phyloP scores from a whole-genome alignment of 2,329 filamentous ascomycete genomes.

The Hymenoscyphus fructigenus region DNA sequence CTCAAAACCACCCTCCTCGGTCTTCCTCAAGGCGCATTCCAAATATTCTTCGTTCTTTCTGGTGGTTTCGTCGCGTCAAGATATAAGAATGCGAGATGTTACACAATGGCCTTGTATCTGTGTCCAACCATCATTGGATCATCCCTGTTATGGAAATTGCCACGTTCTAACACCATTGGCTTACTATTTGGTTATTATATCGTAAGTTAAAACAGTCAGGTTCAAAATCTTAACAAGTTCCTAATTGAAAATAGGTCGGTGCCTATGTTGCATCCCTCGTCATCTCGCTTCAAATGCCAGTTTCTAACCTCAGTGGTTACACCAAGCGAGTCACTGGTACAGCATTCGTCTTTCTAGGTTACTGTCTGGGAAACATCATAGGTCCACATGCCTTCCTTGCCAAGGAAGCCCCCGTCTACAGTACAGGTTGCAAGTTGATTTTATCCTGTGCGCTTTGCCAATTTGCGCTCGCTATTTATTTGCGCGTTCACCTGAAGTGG shows the following conservation, averaged over 20 bases:
- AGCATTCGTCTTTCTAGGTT: constrained; percentile 39
- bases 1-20: constrained; percentile 51
- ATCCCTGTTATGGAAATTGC: constrained; percentile 33
- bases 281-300: constrained; percentile 52
- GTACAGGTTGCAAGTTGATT: constrained; percentile 52
- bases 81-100: constrained; percentile 50
- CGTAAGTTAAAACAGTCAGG: background rate
- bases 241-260: constrained; percentile 30
- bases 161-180: constrained; percentile 32
- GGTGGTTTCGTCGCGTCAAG: constrained; percentile 52
- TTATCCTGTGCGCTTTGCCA: constrained; percentile 47
- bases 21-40: constrained; percentile 54
- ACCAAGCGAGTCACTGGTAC: constrained; percentile 48
- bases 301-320: constrained; percentile 42
- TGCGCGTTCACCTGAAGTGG: constrained; percentile 39
- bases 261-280: constrained; percentile 52
- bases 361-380: constrained; percentile 28
- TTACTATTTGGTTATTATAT: constrained; percentile 36
- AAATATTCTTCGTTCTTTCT: constrained; percentile 52
- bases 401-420: constrained; percentile 43
- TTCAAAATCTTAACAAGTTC: background rate
- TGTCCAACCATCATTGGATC: constrained; percentile 35
- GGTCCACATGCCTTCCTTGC: constrained; percentile 50
- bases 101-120: constrained; percentile 34
- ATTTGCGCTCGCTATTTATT: constrained; percentile 38